Evolutionary conservation across 768 basidiomycete species (phyloP), one percentile per base, ranked within the genome.

Genomic region (Hypholoma fasciculare): DNA sequence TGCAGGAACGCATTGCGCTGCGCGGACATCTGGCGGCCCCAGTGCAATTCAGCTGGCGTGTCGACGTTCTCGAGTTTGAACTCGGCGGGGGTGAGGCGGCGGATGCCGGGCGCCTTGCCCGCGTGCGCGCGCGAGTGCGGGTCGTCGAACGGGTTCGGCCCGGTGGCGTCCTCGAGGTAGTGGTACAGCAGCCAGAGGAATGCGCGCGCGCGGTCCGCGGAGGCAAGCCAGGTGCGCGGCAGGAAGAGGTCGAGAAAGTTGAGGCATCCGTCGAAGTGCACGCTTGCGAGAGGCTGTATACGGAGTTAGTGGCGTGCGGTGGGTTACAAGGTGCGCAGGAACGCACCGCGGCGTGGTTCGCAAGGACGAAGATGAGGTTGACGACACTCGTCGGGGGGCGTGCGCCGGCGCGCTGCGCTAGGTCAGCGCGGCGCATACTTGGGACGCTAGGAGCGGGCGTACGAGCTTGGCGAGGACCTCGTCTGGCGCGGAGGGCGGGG

Each of bases 241-340:
- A 92, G 79, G 71, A 96, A 96, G 40, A 96, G 78, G 72, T 96
- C 93, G 44, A 93, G 77, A 60, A 95, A 89, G 68, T 91, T 90
- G 36, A 90, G 66, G 11, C 76, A 79, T 17, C 85, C 80, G 48
- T 92, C 90, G 66, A 94, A 94, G 73, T 94, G 92, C 36, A 81
- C 75, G 56, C 76, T 74, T 20, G 86, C 80, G 46, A 87, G 75
- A 38, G 86, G 85, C 86, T 88, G 56, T 38, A 27, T 50, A 49
- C 44, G 52, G 54, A 38, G 57, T 59, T 51, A 36, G 57, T 59
- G 53, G 48, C 42, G 49, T 46, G 30, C 46, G 20, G 42, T 50
- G 23, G 17, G 23, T 23, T 23, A 23, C 23, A 23, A 23, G 34
- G 40, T 46, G 42, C 20, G 47, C 26, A 55, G 40, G 61, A 49